These are phyloP conservation scores for Naganishia sp. DNA, from an alignment of 1,284 basidiomycete genomes.

Conservation along the genomic window DNA sequence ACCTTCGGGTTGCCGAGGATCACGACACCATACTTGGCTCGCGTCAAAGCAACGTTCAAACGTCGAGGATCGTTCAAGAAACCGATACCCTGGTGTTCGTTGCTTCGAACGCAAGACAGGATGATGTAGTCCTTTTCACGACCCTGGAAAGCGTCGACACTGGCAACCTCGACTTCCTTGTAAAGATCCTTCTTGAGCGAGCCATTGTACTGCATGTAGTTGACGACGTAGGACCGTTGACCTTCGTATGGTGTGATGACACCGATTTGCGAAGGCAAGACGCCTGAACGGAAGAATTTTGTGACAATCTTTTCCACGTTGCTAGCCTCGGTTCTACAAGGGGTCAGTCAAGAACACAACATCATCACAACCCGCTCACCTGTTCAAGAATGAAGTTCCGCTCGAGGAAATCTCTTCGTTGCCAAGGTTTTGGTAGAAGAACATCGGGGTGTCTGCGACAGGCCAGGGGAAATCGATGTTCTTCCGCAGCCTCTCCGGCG, in stretches of 20 bases:
- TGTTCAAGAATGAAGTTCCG: conserved; percentile 97
- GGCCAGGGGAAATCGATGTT: conserved; percentile 99
- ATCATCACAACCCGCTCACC: conserved; percentile 54
- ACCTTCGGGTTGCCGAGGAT: conserved; percentile 99
- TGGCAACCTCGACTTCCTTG: conserved; percentile 98
- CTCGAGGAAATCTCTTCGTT: conserved; percentile 99
- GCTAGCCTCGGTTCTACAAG: conserved; percentile 87
- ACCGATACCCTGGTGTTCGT: conserved; percentile 98
- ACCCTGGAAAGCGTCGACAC: conserved; percentile 98
- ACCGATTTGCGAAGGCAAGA: conserved; percentile 91
- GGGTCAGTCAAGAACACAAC: neutral
- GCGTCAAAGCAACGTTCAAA: conserved; percentile 93
- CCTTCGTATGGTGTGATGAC: conserved; percentile 99
- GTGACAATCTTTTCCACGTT: conserved; percentile 99
- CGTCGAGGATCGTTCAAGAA: conserved; percentile 98
- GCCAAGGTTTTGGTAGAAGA: conserved; percentile 98
- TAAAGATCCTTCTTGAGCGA: conserved; percentile 98
- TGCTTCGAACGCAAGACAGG: conserved; percentile 96
- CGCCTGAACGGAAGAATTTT: conserved; percentile 98
- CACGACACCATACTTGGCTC: conserved; percentile 97
- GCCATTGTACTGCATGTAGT: conserved; percentile 99
- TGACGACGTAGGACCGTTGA: conserved; percentile 97
- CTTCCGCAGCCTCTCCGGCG: conserved; percentile 92
- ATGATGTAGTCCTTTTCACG: conserved; percentile 99
- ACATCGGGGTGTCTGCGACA: conserved; percentile 96